Conservation (phyloP, 441 rosid species). For the Adansonia grandidieri region DNA sequence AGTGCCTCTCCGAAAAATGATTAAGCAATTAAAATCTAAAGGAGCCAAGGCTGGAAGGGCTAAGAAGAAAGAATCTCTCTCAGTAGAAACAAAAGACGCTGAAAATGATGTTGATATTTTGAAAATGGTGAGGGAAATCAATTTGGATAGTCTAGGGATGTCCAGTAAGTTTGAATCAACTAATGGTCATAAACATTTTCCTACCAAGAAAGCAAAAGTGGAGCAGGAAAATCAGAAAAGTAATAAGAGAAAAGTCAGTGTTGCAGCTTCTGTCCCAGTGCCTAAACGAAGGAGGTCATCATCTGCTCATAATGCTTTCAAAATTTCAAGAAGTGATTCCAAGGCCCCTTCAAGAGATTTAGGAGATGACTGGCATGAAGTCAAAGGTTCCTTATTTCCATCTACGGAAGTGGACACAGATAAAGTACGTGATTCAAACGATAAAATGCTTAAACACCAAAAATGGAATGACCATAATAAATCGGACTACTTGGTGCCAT, state of each 20-base stretch:
- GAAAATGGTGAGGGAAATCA: slow-evolving; percentile 93
- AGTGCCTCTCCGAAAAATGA: slow-evolving; percentile 77
- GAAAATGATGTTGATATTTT: slow-evolving; percentile 83
- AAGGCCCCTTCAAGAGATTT: slow-evolving; percentile 41
- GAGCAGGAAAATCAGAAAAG: slow-evolving; percentile 50
- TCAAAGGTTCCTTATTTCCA: slow-evolving; percentile 31
- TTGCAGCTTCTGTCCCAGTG: slow-evolving; percentile 53
- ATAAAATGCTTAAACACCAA: slow-evolving; percentile 38
- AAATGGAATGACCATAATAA: slow-evolving; percentile 38
- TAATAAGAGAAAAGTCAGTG: slow-evolving; percentile 63
- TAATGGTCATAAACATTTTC: slow-evolving; percentile 74
- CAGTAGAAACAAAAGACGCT: slow-evolving; percentile 53
- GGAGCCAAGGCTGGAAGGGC: slow-evolving; percentile 63
- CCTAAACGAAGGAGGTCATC: slow-evolving; percentile 83
- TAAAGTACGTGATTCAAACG: slow-evolving; percentile 46
- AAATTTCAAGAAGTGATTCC: slow-evolving; percentile 48
- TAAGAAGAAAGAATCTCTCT: slow-evolving; percentile 53
- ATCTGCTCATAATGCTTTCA: slow-evolving; percentile 62
- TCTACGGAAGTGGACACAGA: slow-evolving; percentile 35
- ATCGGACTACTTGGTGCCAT: slow-evolving; percentile 49
- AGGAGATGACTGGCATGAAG: slow-evolving; percentile 44
- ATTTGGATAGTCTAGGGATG: slow-evolving; percentile 63
- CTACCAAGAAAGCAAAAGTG: slow-evolving; percentile 48
- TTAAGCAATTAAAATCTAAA: slow-evolving; percentile 73
- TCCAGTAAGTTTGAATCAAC: slow-evolving; percentile 73